A percentile compares a stretch with the other conserved stretches of the same genome.
Evolutionary conservation across 164 flowering plant genomes (phyloP).

Genomic region (Tetracentron sinense): DNA sequence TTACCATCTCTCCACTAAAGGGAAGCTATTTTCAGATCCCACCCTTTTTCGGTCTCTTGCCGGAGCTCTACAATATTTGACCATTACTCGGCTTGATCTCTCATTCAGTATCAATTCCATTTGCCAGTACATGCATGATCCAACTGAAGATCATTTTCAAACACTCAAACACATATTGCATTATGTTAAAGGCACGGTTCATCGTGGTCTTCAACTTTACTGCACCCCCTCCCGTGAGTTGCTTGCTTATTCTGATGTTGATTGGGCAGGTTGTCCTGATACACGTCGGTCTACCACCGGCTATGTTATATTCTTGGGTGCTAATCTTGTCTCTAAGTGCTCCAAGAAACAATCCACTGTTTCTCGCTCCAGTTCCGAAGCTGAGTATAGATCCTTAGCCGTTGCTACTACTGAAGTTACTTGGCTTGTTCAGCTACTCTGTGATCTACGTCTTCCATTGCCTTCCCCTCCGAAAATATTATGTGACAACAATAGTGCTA

Average conservation of each 20-base stretch:
- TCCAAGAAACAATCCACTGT: not conserved
- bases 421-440: not conserved
- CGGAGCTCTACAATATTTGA: not conserved
- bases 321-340: not conserved
- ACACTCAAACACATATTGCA: not conserved
- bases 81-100: not conserved
- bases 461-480: not conserved
- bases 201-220: not conserved
- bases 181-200: no score
- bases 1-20: not conserved
- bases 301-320: not conserved
- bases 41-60: not conserved
- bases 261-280: no score
- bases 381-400: not conserved
- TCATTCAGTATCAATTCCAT: no score
- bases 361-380: not conserved
- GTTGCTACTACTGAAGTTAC: not conserved
- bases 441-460: not conserved
- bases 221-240: not conserved
- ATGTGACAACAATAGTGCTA: no score
- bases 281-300: no score
- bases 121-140: no score
- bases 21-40: not conserved
- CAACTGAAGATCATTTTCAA: not conserved
- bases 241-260: no score